These are phyloP conservation scores for Bipolaris victoriae DNA, from an alignment of 2,329 filamentous ascomycete genomes.

Conservation along the genomic window DNA sequence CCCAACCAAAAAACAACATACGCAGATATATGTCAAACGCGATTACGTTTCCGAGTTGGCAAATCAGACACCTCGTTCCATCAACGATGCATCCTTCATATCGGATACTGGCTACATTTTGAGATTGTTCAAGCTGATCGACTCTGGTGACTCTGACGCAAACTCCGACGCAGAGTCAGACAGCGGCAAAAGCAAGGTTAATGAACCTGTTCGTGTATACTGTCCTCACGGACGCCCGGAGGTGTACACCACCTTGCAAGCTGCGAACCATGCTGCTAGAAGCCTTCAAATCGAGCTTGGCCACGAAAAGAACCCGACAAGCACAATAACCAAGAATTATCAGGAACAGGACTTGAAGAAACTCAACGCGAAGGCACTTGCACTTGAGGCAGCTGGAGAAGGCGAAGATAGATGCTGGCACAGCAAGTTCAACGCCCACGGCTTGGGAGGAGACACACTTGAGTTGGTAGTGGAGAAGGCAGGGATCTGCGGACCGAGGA, in stretches of 20 bases:
- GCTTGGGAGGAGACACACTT: conserved; percentile 24
- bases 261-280: conserved; percentile 36
- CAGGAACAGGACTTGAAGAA: conserved; percentile 21
- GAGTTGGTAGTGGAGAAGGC: conserved; percentile 33
- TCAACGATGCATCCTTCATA: conserved; percentile 18
- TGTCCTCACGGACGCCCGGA: conserved; percentile 22
- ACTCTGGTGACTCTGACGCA: conserved; percentile 1
- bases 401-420: conserved; percentile 27
- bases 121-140: conserved; percentile 26
- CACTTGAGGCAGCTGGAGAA: conserved; percentile 9
- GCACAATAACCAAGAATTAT: conserved; percentile 15
- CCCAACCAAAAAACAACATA: conserved; percentile 8
- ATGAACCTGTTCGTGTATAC: conserved; percentile 10
- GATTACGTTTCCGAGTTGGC: conserved; percentile 18
- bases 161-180: neutral
- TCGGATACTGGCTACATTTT: conserved; percentile 31
- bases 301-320: conserved; percentile 20
- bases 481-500: conserved; percentile 35
- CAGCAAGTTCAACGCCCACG: conserved; percentile 31
- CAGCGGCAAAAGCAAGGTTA: neutral
- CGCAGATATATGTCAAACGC: conserved; percentile 31
- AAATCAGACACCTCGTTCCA: conserved; percentile 7
- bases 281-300: conserved; percentile 35
- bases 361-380: conserved; percentile 22
- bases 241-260: conserved; percentile 30